Evolutionary conservation across 139 green algal genomes (phyloP).

Genomic region (Penium margaritaceum): DNA sequence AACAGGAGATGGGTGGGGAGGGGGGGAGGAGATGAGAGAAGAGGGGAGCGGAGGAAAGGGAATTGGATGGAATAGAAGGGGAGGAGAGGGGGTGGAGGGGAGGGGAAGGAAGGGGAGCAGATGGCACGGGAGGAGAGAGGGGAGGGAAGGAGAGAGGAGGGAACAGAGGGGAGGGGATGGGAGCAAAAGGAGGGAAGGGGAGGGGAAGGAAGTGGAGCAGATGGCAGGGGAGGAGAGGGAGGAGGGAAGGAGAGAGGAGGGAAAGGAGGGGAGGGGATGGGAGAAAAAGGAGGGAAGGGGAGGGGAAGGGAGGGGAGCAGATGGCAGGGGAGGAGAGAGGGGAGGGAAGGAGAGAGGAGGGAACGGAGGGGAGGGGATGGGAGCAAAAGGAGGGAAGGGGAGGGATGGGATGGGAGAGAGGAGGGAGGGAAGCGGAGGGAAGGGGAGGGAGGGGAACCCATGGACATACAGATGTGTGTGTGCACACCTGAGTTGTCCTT

Average conservation of each 20-base stretch:
- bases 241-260: not conserved
- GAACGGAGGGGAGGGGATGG: not conserved
- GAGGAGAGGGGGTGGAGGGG: not conserved
- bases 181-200: not conserved
- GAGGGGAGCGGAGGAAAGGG: not conserved
- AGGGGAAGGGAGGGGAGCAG: not conserved
- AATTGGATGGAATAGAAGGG: not conserved
- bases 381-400: not conserved
- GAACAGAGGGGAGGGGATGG: not conserved
- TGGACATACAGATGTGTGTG: too few species aligned
- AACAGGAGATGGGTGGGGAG: too few species aligned
- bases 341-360: not conserved
- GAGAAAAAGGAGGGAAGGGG: not conserved
- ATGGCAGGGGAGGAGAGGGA: not conserved
- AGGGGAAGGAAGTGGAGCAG: not conserved
- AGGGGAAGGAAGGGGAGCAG: not conserved
- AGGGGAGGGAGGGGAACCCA: too few species aligned
- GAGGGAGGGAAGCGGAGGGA: not conserved
- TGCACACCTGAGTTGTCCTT: too few species aligned
- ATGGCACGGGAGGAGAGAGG: not conserved
- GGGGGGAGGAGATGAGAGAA: too few species aligned
- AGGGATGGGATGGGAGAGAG: not conserved
- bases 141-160: not conserved
- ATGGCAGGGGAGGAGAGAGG: not conserved
- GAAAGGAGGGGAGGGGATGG: conserved; percentile 2